Evolutionary conservation across 2,329 filamentous ascomycete species (phyloP), one percentile per base, ranked within the genome.

Genomic region (Penicillium glabrum): DNA sequence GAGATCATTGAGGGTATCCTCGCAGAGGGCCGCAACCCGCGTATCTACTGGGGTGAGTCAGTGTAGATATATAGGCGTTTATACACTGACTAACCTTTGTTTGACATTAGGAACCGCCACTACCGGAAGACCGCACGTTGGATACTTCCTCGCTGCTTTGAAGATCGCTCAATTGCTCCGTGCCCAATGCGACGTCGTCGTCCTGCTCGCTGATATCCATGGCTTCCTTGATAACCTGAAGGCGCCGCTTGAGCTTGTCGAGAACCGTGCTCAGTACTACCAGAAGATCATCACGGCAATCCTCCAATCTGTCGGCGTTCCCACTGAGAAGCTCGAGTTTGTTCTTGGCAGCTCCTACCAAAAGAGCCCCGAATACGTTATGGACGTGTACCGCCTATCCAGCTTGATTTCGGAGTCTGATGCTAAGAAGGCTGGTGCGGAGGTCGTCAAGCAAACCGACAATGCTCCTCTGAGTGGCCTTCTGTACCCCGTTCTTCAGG

Each of bases 371-470:
- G 59, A 86, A 43, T 98, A 97, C 78, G 85, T 88, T 58, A 95
- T 96, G 90, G 93, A 98, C 72, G 77, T 96, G 33, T 93, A 93
- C 78, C 86, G 89, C 70, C 73, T 98, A 62, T 84, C 83, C 46
- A 85, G 85, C 3, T 76, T 71, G 60, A 57, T 65, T 5, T 66
- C 67, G 3, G 86, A 92, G 76, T 86, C 93, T 70, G 87, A 95
- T 69, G 91, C 92, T 16, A 91, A 92, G 76, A 95, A 91, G 76
- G 93, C 93, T 0, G 93, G 93, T 39, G 90, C 91, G 1, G 95
- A 98, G 76, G 86, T 98, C 8, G 93, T 99, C 63, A 98, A 98
- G 82, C 92, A 98, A 79, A 86, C 89, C 3, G 84, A 85, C 55
- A 92, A 93, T 68, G 85, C 89, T 10, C 84, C 89, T 3, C 73